These are phyloP conservation scores for Cryptococcus sp. DNA, from an alignment of 1,284 basidiomycete species.

Conservation along the genomic window DNA sequence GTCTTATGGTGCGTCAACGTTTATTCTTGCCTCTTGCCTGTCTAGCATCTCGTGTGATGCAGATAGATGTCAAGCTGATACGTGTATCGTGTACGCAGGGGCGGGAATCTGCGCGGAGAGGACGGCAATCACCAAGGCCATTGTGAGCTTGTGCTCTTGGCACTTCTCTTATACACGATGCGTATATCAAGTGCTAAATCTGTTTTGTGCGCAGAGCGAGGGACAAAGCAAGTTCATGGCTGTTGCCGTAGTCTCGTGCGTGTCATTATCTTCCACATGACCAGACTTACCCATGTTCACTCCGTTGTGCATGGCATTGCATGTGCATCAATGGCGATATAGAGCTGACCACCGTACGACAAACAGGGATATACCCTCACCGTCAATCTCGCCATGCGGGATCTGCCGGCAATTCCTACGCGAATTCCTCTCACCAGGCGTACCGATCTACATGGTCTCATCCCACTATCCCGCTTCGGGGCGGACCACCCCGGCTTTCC, in stretches of 20 bases:
- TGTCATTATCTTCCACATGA: slow-evolving; percentile 15
- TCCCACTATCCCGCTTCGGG: slow-evolving; percentile 61
- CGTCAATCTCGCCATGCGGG: slow-evolving; percentile 77
- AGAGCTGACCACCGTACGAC: not conserved
- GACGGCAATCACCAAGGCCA: slow-evolving; percentile 82
- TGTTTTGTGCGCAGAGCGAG: slow-evolving; percentile 65
- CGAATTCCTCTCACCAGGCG: slow-evolving; percentile 74
- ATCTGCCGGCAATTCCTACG: slow-evolving; percentile 88
- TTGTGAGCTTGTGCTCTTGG: slow-evolving; percentile 59
- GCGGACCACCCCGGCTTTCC: slow-evolving; percentile 20
- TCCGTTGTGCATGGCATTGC: not conserved
- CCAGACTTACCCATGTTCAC: not conserved
- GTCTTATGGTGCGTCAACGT: slow-evolving; percentile 68
- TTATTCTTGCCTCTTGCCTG: not conserved
- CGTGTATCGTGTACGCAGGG: slow-evolving; percentile 29
- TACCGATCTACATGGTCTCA: slow-evolving; percentile 77
- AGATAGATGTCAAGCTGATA: not conserved
- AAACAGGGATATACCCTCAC: slow-evolving; percentile 63
- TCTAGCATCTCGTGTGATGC: not conserved
- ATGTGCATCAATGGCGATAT: slow-evolving; percentile 1
- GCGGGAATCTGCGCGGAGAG: slow-evolving; percentile 79
- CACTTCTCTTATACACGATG: slow-evolving; percentile 17
- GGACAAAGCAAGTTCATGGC: slow-evolving; percentile 67
- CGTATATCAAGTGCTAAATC: not conserved
- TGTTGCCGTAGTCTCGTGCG: slow-evolving; percentile 72